Conservation (phyloP, 768 basidiomycete species). For the Cystobasidium tubakii region DNA sequence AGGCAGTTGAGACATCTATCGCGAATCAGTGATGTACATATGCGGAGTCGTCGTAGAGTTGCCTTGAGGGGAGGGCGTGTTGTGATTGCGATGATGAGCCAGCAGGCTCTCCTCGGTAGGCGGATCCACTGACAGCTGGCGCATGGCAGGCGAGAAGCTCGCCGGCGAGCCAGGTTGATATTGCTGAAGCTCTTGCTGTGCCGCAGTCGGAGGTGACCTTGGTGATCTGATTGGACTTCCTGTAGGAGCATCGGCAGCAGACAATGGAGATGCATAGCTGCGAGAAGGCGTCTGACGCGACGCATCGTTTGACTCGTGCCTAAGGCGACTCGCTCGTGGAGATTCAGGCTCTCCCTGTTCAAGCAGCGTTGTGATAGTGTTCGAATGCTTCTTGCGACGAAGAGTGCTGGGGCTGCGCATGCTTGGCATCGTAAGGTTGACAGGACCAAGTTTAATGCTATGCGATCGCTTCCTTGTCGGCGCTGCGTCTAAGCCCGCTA, state of each 20-base stretch:
- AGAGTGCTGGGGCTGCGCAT: constrained; percentile 25
- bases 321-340: neutral
- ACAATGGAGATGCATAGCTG: neutral
- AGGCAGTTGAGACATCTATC: neutral
- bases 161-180: neutral
- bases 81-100: neutral
- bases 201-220: neutral
- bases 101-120: neutral
- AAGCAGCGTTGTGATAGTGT: constrained; percentile 8
- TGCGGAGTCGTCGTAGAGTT: neutral
- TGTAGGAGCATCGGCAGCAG: neutral
- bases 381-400: constrained; percentile 23
- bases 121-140: constrained; percentile 25
- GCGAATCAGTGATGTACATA: neutral
- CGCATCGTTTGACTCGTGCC: neutral
- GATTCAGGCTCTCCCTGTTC: constrained; percentile 21
- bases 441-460: constrained; percentile 32
- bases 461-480: constrained; percentile 22
- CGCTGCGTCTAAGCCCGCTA: neutral
- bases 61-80: neutral
- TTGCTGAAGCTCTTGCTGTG: neutral
- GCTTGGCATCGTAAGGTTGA: constrained; percentile 5
- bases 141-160: constrained; percentile 5
- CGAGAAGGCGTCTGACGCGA: neutral
- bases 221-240: neutral